Evolutionary conservation across 2,329 filamentous ascomycete genomes (phyloP).

Genomic region (Graphiopsis chlorocephala): DNA sequence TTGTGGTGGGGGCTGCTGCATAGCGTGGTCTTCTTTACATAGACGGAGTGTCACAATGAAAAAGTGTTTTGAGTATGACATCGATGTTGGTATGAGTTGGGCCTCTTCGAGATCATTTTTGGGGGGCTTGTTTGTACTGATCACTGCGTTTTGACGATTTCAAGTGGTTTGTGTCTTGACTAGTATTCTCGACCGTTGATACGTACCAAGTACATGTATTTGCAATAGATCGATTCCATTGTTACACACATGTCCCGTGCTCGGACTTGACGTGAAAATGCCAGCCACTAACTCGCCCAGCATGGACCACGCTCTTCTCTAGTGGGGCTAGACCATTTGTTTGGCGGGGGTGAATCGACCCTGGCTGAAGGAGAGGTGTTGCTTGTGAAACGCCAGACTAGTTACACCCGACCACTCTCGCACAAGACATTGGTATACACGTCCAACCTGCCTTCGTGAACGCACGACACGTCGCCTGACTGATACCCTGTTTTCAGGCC

Average conservation of each 20-base stretch:
- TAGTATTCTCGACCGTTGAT: neutral
- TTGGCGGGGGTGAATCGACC: slow-evolving; percentile 1
- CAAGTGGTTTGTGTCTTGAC: neutral
- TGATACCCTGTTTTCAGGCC: neutral
- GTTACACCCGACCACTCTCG: neutral
- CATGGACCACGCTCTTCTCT: neutral
- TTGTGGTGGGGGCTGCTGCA: slow-evolving; percentile 9
- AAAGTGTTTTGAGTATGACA: neutral
- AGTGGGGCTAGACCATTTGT: slow-evolving; percentile 8
- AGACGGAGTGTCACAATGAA: slow-evolving; percentile 9
- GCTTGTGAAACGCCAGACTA: neutral
- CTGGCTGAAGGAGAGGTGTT: slow-evolving; percentile 14
- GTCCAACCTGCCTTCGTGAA: neutral
- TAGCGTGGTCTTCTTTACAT: slow-evolving; percentile 16
- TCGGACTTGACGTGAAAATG: neutral
- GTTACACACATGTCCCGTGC: neutral
- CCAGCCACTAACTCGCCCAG: neutral
- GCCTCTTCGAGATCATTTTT: neutral
- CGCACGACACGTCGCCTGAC: neutral
- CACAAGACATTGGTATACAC: slow-evolving; percentile 2
- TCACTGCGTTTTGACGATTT: neutral
- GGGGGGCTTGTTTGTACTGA: too few relatives aligned
- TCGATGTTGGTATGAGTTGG: neutral
- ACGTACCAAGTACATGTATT: neutral
- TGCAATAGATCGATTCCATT: neutral